A percentile compares a stretch with the other conserved stretches of the same genome.
phyloP scores from a whole-genome alignment of 1,284 basidiomycete species.

The Cerioporus squamosus region DNA sequence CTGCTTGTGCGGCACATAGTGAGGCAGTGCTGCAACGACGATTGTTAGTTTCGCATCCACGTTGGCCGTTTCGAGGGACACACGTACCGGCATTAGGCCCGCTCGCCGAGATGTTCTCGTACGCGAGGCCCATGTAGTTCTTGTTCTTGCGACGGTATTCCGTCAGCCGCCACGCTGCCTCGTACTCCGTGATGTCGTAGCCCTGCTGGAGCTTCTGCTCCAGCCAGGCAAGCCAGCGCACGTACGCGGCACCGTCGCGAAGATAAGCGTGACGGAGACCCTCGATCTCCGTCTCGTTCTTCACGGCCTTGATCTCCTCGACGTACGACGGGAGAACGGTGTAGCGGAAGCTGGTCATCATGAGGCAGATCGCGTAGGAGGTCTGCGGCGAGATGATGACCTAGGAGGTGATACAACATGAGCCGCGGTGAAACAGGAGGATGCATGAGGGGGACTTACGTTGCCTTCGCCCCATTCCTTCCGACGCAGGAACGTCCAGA shows the following conservation, averaged over 20 bases:
- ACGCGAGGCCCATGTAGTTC: conserved; percentile 88
- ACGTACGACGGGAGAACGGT: conserved; percentile 69
- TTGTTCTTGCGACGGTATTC: conserved; percentile 78
- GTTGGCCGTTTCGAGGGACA: not conserved
- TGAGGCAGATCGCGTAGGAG: conserved; percentile 79
- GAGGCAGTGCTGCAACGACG: conserved; percentile 71
- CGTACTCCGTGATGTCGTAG: conserved; percentile 89
- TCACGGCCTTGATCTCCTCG: conserved; percentile 85
- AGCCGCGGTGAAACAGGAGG: not conserved
- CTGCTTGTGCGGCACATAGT: conserved; percentile 85
- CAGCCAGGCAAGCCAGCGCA: conserved; percentile 80
- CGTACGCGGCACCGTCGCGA: conserved; percentile 91
- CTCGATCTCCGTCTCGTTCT: conserved; percentile 86
- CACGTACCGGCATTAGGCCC: conserved; percentile 80
- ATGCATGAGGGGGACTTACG: conserved; percentile 38
- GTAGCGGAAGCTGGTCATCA: conserved; percentile 79
- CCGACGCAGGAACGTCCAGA: conserved; percentile 79
- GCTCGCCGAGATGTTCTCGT: conserved; percentile 91
- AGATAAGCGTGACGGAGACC: conserved; percentile 87
- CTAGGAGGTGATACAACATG: conserved; percentile 33
- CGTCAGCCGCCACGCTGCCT: conserved; percentile 85
- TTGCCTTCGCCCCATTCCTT: conserved; percentile 80
- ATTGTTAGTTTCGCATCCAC: not conserved
- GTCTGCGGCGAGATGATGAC: conserved; percentile 72
- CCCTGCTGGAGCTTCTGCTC: conserved; percentile 80